These are phyloP conservation scores for Stromatinia cepivora DNA, from an alignment of 2,329 filamentous ascomycete species.

Conservation along the genomic window DNA sequence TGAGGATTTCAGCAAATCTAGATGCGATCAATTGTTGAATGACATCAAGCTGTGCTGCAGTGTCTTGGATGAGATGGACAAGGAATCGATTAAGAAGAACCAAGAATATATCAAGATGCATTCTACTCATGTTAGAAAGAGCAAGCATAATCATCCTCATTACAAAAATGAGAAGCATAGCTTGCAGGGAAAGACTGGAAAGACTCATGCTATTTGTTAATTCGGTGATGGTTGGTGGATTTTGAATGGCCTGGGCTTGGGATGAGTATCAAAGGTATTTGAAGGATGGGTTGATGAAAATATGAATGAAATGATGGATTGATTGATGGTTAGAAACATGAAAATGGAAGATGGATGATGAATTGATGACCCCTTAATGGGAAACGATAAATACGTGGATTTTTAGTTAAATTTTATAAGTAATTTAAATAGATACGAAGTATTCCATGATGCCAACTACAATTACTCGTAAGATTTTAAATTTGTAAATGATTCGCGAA, in stretches of 20 bases:
- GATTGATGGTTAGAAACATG: background rate
- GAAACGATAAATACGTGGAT: background rate
- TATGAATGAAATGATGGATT: background rate
- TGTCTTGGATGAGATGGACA: slow-evolving; percentile 72
- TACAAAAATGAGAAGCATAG: slow-evolving; percentile 79
- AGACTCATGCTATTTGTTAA: slow-evolving; percentile 84
- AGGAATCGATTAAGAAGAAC: slow-evolving; percentile 67
- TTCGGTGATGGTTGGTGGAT: background rate
- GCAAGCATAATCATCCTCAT: slow-evolving; percentile 49
- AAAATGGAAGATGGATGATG: background rate
- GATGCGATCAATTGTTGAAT: slow-evolving; percentile 74
- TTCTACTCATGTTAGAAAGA: slow-evolving; percentile 52
- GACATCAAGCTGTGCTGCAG: slow-evolving; percentile 79
- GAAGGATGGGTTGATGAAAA: background rate
- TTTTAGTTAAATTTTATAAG: background rate
- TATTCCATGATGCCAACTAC: no score
- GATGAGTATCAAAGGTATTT: no score
- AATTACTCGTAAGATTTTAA: no score
- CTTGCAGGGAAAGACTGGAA: slow-evolving; percentile 84
- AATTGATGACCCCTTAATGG: background rate
- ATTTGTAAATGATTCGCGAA: background rate
- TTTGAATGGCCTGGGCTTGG: background rate
- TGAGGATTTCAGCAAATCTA: slow-evolving; percentile 82
- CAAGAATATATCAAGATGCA: slow-evolving; percentile 64
- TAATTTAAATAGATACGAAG: background rate